Percentiles rank a stretch among this genome's conserved stretches.
Conservation (phyloP, 139 green algal species). For the Auxenochlorella pyrenoidosa region DNA sequence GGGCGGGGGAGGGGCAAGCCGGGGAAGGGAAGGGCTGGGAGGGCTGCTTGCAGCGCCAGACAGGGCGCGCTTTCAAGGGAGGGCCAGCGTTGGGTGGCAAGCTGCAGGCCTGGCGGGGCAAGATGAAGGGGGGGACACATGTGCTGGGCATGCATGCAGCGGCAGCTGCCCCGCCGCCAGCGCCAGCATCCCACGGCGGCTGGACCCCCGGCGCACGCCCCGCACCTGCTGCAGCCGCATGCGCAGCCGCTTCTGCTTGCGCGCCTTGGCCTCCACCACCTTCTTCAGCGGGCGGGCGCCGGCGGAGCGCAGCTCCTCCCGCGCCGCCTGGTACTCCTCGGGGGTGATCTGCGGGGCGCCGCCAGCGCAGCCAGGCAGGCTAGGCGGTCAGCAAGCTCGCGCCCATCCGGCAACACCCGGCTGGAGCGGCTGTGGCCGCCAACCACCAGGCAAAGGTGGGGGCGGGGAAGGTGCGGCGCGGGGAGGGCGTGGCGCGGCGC, state of each 20-base stretch:
- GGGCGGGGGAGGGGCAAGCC: background rate
- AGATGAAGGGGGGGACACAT: background rate
- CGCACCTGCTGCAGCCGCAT: constrained; percentile 50
- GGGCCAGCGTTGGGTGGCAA: too few species aligned
- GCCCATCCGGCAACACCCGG: too few species aligned
- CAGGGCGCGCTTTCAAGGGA: too few species aligned
- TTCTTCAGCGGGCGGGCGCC: constrained; percentile 96
- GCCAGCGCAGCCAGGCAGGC: too few species aligned
- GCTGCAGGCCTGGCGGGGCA: too few species aligned
- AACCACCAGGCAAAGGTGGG: too few species aligned
- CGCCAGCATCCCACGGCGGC: background rate
- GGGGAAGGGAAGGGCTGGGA: background rate
- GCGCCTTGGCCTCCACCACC: constrained; percentile 92
- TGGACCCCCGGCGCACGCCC: background rate
- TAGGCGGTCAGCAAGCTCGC: too few species aligned
- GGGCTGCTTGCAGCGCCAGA: too few species aligned
- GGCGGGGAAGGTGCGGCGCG: too few species aligned
- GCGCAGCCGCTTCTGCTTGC: constrained; percentile 83
- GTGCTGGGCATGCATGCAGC: background rate
- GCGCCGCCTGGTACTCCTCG: constrained; percentile 87
- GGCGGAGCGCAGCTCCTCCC: constrained; percentile 79
- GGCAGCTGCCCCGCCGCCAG: background rate
- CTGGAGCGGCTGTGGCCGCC: too few species aligned
- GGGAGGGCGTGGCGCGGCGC: background rate
- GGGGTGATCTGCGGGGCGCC: constrained; percentile 20